These are phyloP conservation scores for Ananas comosus DNA, from an alignment of 176 grass and related monocot genomes.

Conservation along the genomic window DNA sequence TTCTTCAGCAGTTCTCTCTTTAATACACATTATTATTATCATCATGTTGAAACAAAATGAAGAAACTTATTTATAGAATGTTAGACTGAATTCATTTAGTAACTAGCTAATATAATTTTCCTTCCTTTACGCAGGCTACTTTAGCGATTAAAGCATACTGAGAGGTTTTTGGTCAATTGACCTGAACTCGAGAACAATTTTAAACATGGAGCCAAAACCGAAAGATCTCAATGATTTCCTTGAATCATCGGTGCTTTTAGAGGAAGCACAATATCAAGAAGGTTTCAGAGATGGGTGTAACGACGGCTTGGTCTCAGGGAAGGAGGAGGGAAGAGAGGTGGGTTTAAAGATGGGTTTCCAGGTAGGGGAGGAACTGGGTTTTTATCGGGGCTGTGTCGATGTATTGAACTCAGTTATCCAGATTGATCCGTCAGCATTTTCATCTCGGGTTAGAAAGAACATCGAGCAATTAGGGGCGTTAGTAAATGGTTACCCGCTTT, in stretches of 20 bases:
- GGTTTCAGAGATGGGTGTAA: constrained; percentile 63
- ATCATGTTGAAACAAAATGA: no score
- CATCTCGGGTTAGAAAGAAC: constrained; percentile 50
- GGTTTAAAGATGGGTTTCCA: constrained; percentile 73
- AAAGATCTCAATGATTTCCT: constrained; percentile 38
- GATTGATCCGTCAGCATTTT: constrained; percentile 43
- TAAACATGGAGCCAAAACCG: constrained; percentile 42
- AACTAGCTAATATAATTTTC: no score
- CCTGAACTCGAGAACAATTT: no score
- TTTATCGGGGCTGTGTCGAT: constrained; percentile 68
- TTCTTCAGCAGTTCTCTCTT: no score
- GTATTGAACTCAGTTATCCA: constrained; percentile 39
- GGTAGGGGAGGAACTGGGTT: constrained; percentile 66
- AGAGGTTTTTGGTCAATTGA: no score
- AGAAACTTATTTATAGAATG: no score
- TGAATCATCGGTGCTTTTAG: constrained; percentile 49
- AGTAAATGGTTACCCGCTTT: constrained; percentile 39
- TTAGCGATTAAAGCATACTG: no score
- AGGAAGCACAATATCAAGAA: constrained; percentile 52
- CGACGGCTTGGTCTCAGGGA: constrained; percentile 49
- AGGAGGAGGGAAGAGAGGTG: constrained; percentile 59
- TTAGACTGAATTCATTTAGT: no score
- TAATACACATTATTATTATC: no score
- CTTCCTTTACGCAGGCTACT: no score
- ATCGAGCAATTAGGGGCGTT: constrained; percentile 48